These are phyloP conservation scores for Saururus chinensis DNA, from an alignment of 164 flowering plant species.

Conservation along the genomic window DNA sequence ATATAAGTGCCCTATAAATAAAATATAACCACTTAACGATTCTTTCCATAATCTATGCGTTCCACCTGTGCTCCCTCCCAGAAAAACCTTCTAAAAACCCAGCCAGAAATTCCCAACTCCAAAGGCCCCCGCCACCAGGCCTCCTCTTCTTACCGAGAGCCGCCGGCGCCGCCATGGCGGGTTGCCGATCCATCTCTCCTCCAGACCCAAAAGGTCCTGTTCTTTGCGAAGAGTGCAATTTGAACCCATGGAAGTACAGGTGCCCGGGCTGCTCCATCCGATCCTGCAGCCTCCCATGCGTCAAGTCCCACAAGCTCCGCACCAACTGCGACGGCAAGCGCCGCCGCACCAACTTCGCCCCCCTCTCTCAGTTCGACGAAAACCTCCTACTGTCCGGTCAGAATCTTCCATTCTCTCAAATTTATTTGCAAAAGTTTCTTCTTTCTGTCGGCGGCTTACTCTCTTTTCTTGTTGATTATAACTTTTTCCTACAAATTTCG, in stretches of 20 bases:
- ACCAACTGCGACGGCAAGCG: slow-evolving; percentile 22
- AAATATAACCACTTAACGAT: no score
- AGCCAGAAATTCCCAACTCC: no score
- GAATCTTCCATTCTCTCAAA: not conserved
- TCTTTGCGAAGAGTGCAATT: slow-evolving; percentile 18
- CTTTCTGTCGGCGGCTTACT: not conserved
- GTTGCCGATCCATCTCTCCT: slow-evolving; percentile 1
- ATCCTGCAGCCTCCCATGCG: slow-evolving; percentile 24
- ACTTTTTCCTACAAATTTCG: slow-evolving; percentile 22
- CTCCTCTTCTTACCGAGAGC: not conserved
- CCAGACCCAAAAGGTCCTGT: slow-evolving; percentile 6
- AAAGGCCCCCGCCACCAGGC: not conserved
- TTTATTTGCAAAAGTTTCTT: not conserved
- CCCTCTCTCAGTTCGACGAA: slow-evolving; percentile 22
- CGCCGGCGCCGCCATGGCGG: slow-evolving; percentile 4
- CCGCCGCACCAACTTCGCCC: slow-evolving; percentile 14
- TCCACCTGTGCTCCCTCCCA: not conserved
- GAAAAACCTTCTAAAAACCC: no score
- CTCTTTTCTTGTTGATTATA: slow-evolving; percentile 32
- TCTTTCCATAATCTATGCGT: not conserved
- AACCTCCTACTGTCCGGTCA: slow-evolving; percentile 20
- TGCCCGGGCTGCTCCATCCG: slow-evolving; percentile 27
- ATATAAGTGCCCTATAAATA: no score
- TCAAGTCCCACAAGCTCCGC: slow-evolving; percentile 25
- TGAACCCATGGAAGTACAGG: slow-evolving; percentile 17